Evolutionary conservation across 176 grass and related monocot species (phyloP).

Genomic region (Avena sativa): DNA sequence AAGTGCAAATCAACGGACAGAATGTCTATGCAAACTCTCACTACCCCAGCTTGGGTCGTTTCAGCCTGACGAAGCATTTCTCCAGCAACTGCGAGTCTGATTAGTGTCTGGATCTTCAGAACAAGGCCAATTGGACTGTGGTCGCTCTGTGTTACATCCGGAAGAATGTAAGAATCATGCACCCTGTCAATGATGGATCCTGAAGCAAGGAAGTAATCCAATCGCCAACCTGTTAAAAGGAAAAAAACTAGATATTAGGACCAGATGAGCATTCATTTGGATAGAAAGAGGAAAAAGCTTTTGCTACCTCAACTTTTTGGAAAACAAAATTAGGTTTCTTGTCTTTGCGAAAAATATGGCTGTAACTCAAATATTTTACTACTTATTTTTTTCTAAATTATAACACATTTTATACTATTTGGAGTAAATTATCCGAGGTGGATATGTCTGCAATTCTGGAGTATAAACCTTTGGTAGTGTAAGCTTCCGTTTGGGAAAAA

Average conservation of each 20-base stretch:
- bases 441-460: neutral
- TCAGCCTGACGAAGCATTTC: slow-evolving; percentile 18
- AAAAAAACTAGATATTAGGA: neutral
- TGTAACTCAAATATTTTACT: neutral
- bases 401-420: neutral
- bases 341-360: neutral
- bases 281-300: too few relatives aligned
- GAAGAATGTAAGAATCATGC: slow-evolving; percentile 84
- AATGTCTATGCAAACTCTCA: slow-evolving; percentile 1
- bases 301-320: neutral
- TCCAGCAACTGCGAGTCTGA: slow-evolving; percentile 3
- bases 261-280: neutral
- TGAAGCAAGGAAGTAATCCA: slow-evolving; percentile 91
- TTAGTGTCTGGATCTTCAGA: slow-evolving; percentile 58
- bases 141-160: slow-evolving; percentile 77
- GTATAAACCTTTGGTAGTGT: neutral
- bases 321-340: neutral
- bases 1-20: neutral
- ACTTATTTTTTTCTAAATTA: neutral
- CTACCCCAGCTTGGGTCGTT: neutral
- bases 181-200: slow-evolving; percentile 57
- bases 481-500: neutral
- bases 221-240: slow-evolving; percentile 66
- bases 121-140: slow-evolving; percentile 87
- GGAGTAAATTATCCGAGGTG: neutral